phyloP scores from a whole-genome alignment of 2,329 filamentous ascomycete species.

The Nannizziopsis arthrosporioides region DNA sequence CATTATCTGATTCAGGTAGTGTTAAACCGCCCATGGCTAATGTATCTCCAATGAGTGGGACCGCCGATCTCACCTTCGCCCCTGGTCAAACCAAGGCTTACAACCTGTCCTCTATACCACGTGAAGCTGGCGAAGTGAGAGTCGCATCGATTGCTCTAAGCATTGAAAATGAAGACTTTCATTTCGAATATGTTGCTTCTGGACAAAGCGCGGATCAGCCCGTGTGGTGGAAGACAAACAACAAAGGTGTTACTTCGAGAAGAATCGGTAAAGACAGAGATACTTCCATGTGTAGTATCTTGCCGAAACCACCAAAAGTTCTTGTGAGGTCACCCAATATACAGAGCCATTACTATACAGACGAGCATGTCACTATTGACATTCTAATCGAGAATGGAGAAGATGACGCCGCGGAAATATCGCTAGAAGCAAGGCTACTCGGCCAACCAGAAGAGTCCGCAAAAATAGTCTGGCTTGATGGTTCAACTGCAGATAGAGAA shows the following conservation, averaged over 20 bases:
- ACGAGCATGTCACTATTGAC: slow-evolving; percentile 59
- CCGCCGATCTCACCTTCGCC: slow-evolving; percentile 52
- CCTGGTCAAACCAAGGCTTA: slow-evolving; percentile 60
- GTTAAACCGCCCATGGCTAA: slow-evolving; percentile 27
- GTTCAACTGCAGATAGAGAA: slow-evolving; percentile 17
- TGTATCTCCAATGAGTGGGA: slow-evolving; percentile 40
- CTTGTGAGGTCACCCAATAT: slow-evolving; percentile 55
- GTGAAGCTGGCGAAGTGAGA: slow-evolving; percentile 68
- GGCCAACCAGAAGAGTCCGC: slow-evolving; percentile 43
- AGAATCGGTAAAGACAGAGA: slow-evolving; percentile 37
- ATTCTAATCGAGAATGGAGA: slow-evolving; percentile 72
- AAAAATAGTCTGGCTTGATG: slow-evolving; percentile 37
- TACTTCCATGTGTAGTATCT: slow-evolving; percentile 53
- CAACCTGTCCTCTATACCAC: slow-evolving; percentile 59
- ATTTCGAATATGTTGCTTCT: slow-evolving; percentile 53
- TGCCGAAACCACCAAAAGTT: slow-evolving; percentile 87
- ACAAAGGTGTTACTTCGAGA: slow-evolving; percentile 26
- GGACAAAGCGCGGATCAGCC: slow-evolving; percentile 25
- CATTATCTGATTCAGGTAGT: slow-evolving; percentile 18
- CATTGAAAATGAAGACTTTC: slow-evolving; percentile 54
- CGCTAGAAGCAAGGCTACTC: slow-evolving; percentile 56
- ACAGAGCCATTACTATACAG: slow-evolving; percentile 66
- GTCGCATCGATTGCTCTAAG: slow-evolving; percentile 53
- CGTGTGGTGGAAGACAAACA: slow-evolving; percentile 35
- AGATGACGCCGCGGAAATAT: slow-evolving; percentile 62